These are phyloP conservation scores for Fusarium stilboides DNA, from an alignment of 2,329 filamentous ascomycete species.

Conservation along the genomic window DNA sequence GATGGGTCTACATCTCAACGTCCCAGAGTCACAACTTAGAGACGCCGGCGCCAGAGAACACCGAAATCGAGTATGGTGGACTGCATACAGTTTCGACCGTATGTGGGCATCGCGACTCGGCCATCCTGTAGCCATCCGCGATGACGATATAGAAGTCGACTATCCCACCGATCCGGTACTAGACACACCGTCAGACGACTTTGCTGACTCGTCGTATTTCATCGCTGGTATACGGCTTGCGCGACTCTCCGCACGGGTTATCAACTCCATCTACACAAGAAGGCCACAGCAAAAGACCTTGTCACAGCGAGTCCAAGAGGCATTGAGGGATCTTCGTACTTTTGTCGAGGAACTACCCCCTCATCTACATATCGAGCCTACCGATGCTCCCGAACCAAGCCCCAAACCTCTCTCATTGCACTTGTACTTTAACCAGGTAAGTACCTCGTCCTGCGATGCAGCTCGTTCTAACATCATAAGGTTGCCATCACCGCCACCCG, in stretches of 20 bases:
- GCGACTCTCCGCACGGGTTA: slow-evolving; percentile 48
- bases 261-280: slow-evolving; percentile 54
- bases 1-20: slow-evolving; percentile 61
- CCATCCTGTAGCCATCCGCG: slow-evolving; percentile 63
- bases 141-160: slow-evolving; percentile 64
- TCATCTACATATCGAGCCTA: slow-evolving; percentile 52
- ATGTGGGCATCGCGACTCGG: slow-evolving; percentile 66
- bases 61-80: slow-evolving; percentile 60
- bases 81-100: slow-evolving; percentile 61
- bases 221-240: slow-evolving; percentile 59
- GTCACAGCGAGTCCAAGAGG: slow-evolving; percentile 54
- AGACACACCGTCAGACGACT: slow-evolving; percentile 48
- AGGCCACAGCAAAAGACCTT: slow-evolving; percentile 50
- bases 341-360: slow-evolving; percentile 53
- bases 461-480: slow-evolving; percentile 28
- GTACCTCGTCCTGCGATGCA: rapidly evolving
- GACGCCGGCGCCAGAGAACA: slow-evolving; percentile 58
- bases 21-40: slow-evolving; percentile 57
- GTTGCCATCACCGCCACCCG: slow-evolving; percentile 54
- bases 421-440: slow-evolving; percentile 53
- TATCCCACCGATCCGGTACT: slow-evolving; percentile 57
- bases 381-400: slow-evolving; percentile 37
- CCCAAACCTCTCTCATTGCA: slow-evolving; percentile 54
- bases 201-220: slow-evolving; percentile 52
- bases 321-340: slow-evolving; percentile 49